phyloP scores from a whole-genome alignment of 192 early-diverging fungal genomes.

The Podila epigama region DNA sequence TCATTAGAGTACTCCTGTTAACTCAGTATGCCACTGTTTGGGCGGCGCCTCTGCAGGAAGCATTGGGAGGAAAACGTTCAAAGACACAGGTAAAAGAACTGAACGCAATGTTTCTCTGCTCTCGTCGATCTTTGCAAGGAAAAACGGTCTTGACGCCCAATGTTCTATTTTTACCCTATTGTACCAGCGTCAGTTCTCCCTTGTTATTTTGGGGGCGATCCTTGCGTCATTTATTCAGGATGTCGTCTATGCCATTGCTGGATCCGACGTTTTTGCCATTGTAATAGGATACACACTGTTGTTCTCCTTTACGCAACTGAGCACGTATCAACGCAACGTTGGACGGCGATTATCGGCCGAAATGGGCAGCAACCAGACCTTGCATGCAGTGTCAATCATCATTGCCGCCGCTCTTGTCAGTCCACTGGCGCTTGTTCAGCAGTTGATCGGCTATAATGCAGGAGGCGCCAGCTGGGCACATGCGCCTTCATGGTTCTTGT shows the following conservation, averaged over 20 bases:
- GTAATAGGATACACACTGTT: constrained; percentile 39
- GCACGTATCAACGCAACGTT: constrained; percentile 45
- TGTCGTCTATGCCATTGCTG: constrained; percentile 20
- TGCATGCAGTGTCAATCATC: constrained; percentile 38
- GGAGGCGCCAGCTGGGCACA: constrained; percentile 23
- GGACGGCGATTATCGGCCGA: constrained; percentile 43
- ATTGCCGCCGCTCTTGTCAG: constrained; percentile 37
- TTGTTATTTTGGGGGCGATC: constrained; percentile 28
- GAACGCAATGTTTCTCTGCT: not conserved
- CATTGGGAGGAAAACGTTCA: constrained; percentile 32
- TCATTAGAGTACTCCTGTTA: constrained; percentile 45
- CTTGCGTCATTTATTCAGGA: constrained; percentile 34
- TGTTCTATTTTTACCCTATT: not conserved
- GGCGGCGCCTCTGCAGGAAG: constrained; percentile 42
- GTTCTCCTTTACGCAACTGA: constrained; percentile 33
- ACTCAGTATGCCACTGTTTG: constrained; percentile 54
- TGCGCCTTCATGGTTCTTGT: constrained; percentile 28
- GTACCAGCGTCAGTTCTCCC: constrained; percentile 20
- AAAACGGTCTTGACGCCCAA: not conserved
- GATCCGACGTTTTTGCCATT: constrained; percentile 19
- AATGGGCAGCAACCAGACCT: constrained; percentile 38
- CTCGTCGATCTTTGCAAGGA: not conserved
- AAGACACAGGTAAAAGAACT: constrained; percentile 20
- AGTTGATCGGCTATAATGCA: constrained; percentile 13
- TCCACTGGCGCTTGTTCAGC: constrained; percentile 49